Percentiles rank a stretch among this genome's conserved stretches.
Conservation (phyloP, 306 rosid genomes). For the Cucurbita ficifolia region DNA sequence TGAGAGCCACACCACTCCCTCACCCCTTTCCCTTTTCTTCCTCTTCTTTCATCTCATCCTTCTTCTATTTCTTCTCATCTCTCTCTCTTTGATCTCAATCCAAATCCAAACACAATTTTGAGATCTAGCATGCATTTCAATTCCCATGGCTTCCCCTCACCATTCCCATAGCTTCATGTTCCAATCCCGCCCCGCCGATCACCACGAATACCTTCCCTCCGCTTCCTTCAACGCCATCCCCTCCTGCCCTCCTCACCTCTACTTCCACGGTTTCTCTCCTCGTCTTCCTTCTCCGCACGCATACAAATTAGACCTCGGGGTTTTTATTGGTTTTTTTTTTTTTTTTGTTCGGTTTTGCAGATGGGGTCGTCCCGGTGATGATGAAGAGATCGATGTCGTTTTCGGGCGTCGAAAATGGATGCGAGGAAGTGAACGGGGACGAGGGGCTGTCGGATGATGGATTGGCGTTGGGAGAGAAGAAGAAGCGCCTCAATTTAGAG, state of each 20-base stretch:
- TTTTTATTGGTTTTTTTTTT: neutral
- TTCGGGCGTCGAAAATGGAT: slow-evolving; percentile 47
- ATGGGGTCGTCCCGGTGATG: slow-evolving; percentile 33
- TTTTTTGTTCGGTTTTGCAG: slow-evolving; percentile 11
- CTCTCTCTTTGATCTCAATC: neutral
- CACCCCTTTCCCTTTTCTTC: slow-evolving; percentile 12
- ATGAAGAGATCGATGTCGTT: slow-evolving; percentile 86
- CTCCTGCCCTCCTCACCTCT: slow-evolving; percentile 18
- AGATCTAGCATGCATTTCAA: slow-evolving; percentile 9
- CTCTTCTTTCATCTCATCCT: neutral
- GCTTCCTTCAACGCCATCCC: slow-evolving; percentile 4
- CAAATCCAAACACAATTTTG: neutral
- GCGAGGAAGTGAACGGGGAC: slow-evolving; percentile 31
- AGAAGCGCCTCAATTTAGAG: slow-evolving; percentile 66
- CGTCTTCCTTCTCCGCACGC: neutral
- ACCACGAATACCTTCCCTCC: slow-evolving; percentile 26
- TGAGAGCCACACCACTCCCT: slow-evolving; percentile 68
- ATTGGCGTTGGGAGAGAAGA: slow-evolving; percentile 72
- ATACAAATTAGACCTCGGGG: neutral
- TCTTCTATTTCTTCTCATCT: neutral
- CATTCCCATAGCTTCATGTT: slow-evolving; percentile 64
- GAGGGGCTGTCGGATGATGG: slow-evolving; percentile 89
- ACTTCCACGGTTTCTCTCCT: slow-evolving; percentile 36
- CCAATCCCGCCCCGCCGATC: slow-evolving; percentile 45
- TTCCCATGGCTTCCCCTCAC: slow-evolving; percentile 32